Percentiles rank a stretch among this genome's conserved stretches.
Evolutionary conservation across 2,329 filamentous ascomycete species (phyloP).

Genomic region (Penicillium palitans): DNA sequence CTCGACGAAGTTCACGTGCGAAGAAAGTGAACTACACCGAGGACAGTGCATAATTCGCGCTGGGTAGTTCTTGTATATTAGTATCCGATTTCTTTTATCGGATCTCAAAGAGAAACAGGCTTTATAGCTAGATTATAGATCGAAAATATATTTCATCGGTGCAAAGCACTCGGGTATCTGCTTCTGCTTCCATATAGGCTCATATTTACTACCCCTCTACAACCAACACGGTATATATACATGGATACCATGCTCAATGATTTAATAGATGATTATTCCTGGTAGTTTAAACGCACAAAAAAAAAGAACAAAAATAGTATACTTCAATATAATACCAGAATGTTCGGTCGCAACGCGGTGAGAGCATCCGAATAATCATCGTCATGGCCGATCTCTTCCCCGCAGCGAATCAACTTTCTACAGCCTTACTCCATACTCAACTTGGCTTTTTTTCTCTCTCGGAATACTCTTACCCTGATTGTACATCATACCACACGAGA

Average conservation of each 20-base stretch:
- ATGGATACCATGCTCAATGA: too few relatives aligned
- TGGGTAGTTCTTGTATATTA: background rate
- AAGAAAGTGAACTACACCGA: slow-evolving; percentile 40
- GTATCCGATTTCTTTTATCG: background rate
- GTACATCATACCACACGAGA: slow-evolving; percentile 12
- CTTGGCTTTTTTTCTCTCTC: background rate
- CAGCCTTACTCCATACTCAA: background rate
- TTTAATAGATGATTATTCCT: background rate
- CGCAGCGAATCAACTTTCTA: slow-evolving; percentile 7
- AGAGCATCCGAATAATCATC: slow-evolving; percentile 9
- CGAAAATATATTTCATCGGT: background rate
- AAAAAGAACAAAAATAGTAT: background rate
- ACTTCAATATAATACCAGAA: background rate
- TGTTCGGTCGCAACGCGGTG: slow-evolving; percentile 8
- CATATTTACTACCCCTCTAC: background rate
- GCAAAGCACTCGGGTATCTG: background rate
- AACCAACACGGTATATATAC: background rate
- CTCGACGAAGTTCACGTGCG: slow-evolving; percentile 34
- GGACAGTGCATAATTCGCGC: slow-evolving; percentile 28
- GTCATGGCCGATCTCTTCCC: slow-evolving; percentile 14
- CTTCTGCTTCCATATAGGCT: background rate
- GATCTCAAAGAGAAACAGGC: background rate
- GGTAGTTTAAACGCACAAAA: background rate
- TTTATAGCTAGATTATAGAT: background rate
- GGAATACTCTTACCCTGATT: background rate